A percentile compares a stretch with the other conserved stretches of the same genome.
phyloP scores from a whole-genome alignment of 345 rosid genomes.

The Psidium guajava region DNA sequence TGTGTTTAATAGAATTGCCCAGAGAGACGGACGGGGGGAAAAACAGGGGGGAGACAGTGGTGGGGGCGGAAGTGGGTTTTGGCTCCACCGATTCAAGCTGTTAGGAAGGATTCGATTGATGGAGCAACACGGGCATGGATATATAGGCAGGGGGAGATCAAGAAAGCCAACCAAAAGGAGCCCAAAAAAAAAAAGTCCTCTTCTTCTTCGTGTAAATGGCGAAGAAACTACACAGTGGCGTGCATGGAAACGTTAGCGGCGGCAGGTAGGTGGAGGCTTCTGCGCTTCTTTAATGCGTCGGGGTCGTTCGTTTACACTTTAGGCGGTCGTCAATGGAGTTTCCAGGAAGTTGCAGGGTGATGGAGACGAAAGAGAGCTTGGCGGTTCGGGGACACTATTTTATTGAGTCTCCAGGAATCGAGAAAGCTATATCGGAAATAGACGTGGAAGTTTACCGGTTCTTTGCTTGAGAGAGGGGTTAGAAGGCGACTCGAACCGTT shows the following conservation, averaged over 20 bases:
- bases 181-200: no score
- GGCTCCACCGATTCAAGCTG: neutral
- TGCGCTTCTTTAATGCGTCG: neutral
- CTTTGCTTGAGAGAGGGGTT: neutral
- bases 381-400: neutral
- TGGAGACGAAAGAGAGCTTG: neutral
- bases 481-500: neutral
- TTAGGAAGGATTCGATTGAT: neutral
- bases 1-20: neutral
- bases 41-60: neutral
- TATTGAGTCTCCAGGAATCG: neutral
- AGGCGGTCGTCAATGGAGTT: neutral
- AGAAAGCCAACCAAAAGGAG: neutral
- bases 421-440: neutral
- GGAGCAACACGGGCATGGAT: neutral
- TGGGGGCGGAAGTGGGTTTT: neutral
- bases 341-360: neutral
- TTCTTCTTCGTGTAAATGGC: neutral
- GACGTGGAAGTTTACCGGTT: neutral
- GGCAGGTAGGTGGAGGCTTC: neutral
- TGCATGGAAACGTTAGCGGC: neutral
- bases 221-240: neutral
- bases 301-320: neutral
- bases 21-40: neutral
- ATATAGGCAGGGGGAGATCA: neutral